Percentiles rank a stretch among this genome's conserved stretches.
phyloP scores from a whole-genome alignment of 2,329 filamentous ascomycete species.

The Alternaria alternata region DNA sequence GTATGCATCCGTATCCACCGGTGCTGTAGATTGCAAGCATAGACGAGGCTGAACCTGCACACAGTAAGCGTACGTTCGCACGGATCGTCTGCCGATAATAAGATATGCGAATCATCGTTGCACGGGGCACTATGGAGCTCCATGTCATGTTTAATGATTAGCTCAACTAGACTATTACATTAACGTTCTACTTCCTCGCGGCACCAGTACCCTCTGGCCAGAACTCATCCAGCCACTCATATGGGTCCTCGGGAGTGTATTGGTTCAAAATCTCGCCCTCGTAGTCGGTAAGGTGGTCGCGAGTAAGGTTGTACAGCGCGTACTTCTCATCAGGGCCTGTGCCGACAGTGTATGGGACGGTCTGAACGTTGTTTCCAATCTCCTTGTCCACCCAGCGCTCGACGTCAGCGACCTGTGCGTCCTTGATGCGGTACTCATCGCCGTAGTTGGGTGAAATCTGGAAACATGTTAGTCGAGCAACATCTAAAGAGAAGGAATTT shows the following conservation, averaged over 20 bases:
- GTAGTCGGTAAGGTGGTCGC: constrained; percentile 33
- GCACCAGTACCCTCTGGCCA: constrained; percentile 22
- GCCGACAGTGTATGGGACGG: constrained; percentile 35
- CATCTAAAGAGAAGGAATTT: not conserved
- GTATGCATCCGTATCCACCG: too few species aligned
- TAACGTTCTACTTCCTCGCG: not conserved
- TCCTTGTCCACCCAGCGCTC: constrained; percentile 36
- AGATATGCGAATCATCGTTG: too few species aligned
- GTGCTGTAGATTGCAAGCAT: too few species aligned
- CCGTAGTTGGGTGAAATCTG: constrained; percentile 36
- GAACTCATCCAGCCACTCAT: constrained; percentile 34
- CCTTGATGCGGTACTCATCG: constrained; percentile 37
- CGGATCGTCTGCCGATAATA: too few species aligned
- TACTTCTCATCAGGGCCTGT: constrained; percentile 39
- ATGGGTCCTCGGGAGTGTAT: constrained; percentile 31
- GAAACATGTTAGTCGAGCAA: not conserved
- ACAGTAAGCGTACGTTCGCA: too few species aligned
- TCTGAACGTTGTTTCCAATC: constrained; percentile 39
- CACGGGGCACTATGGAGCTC: too few species aligned
- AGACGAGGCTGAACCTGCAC: too few species aligned
- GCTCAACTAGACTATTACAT: too few species aligned
- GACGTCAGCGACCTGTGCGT: constrained; percentile 29
- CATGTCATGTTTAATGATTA: too few species aligned
- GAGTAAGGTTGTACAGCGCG: constrained; percentile 35
- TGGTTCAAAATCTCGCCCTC: constrained; percentile 27